A percentile compares a stretch with the other conserved stretches of the same genome.
phyloP scores from a whole-genome alignment of 805 yeast genomes.

The Yamadazyma kitorensis region DNA sequence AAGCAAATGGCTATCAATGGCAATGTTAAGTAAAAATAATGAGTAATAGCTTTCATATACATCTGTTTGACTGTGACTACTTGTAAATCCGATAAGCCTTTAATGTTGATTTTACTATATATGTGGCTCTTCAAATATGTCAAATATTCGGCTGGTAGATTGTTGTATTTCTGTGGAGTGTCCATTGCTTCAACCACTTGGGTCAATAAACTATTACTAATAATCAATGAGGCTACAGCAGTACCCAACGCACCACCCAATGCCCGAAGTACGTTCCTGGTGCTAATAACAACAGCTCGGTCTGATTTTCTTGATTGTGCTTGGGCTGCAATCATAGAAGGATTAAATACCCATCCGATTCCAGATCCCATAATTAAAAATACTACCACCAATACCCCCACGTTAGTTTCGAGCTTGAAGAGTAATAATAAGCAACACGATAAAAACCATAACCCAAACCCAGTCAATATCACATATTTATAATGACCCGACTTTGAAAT shows the following conservation, averaged over 20 bases:
- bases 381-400: slow-evolving; percentile 24
- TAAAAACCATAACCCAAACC: slow-evolving; percentile 40
- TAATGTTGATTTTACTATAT: slow-evolving; percentile 24
- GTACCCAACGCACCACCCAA: slow-evolving; percentile 35
- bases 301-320: slow-evolving; percentile 37
- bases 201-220: slow-evolving; percentile 21
- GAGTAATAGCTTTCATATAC: slow-evolving; percentile 27
- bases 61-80: slow-evolving; percentile 17
- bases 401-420: slow-evolving; percentile 26
- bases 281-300: slow-evolving; percentile 31
- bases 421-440: slow-evolving; percentile 38
- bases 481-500: slow-evolving; percentile 44
- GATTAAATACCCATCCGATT: slow-evolving; percentile 51
- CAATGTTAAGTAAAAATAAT: slow-evolving; percentile 30
- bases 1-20: slow-evolving; percentile 35
- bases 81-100: slow-evolving; percentile 20
- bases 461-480: slow-evolving; percentile 36
- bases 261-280: slow-evolving; percentile 30
- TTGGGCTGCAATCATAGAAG: slow-evolving; percentile 54
- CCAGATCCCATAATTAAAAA: slow-evolving; percentile 31
- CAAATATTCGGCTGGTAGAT: slow-evolving; percentile 13
- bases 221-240: slow-evolving; percentile 25
- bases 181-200: slow-evolving; percentile 16
- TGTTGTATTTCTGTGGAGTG: slow-evolving; percentile 2
- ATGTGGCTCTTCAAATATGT: slow-evolving; percentile 23